phyloP scores from a whole-genome alignment of 1,139 yeast species.

The Saccharomyces hybrid region DNA sequence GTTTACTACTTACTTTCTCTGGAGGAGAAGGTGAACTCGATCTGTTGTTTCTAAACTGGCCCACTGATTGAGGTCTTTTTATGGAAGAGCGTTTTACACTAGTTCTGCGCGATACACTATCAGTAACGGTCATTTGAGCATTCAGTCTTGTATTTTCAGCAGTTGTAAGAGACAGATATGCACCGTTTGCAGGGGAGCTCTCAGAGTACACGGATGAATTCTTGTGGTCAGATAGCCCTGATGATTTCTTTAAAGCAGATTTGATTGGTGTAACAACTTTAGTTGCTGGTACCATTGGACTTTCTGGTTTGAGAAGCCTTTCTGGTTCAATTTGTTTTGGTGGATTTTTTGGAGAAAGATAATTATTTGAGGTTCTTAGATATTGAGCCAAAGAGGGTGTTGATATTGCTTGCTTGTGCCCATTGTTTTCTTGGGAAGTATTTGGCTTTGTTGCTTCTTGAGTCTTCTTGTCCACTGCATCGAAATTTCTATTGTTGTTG shows the following conservation, averaged over 20 bases:
- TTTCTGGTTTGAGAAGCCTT: neutral
- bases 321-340: neutral
- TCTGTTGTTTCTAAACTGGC: slow-evolving; percentile 4
- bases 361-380: slow-evolving; percentile 21
- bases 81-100: slow-evolving; percentile 5
- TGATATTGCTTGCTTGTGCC: neutral
- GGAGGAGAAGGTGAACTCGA: slow-evolving; percentile 14
- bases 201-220: slow-evolving; percentile 10
- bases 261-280: slow-evolving; percentile 40
- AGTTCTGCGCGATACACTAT: slow-evolving; percentile 19
- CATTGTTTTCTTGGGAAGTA: neutral
- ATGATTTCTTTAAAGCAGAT: slow-evolving; percentile 53
- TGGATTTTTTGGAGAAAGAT: slow-evolving; percentile 9
- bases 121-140: slow-evolving; percentile 44
- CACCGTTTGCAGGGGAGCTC: slow-evolving; percentile 45
- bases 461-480: neutral
- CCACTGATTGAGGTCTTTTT: slow-evolving; percentile 21
- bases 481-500: neutral
- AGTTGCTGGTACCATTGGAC: neutral
- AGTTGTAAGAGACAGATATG: slow-evolving; percentile 60
- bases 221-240: slow-evolving; percentile 14
- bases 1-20: slow-evolving; percentile 9
- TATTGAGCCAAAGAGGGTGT: slow-evolving; percentile 18
- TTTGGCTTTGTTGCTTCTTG: neutral
- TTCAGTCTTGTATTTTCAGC: slow-evolving; percentile 72